Evolutionary conservation across 2,329 filamentous ascomycete species (phyloP).

Genomic region (Onygenales sp.): DNA sequence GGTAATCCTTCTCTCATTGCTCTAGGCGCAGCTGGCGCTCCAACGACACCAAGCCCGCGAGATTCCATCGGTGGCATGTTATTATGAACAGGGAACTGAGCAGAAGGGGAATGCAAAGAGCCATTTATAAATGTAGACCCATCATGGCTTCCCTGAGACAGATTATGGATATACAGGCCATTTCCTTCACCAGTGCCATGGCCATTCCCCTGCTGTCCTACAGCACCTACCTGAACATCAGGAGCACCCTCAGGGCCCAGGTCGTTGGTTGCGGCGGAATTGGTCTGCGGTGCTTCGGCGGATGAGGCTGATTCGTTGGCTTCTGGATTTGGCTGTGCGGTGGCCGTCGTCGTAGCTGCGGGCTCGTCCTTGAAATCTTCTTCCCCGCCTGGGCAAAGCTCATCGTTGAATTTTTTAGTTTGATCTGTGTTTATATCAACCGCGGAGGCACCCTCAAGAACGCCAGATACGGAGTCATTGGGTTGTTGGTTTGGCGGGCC

Average conservation of each 20-base stretch:
- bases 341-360: constrained; percentile 12
- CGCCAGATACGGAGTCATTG: constrained; percentile 8
- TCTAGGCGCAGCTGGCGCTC: constrained; percentile 84
- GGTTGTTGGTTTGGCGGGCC: constrained; percentile 7
- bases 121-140: constrained; percentile 12
- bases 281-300: background rate
- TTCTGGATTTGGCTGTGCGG: constrained; percentile 3
- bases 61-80: constrained; percentile 26
- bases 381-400: constrained; percentile 25
- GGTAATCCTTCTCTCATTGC: constrained; percentile 85
- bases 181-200: background rate
- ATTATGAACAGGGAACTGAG: constrained; percentile 16
- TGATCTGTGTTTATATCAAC: constrained; percentile 7
- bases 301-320: background rate
- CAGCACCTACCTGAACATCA: background rate
- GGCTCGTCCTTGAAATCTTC: constrained; percentile 20
- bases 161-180: background rate
- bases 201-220: background rate
- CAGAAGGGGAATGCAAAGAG: background rate
- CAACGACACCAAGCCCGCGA: constrained; percentile 49
- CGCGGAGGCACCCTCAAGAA: constrained; percentile 4
- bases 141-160: constrained; percentile 11
- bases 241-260: constrained; percentile 8
- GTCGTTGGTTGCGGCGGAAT: background rate
- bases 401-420: constrained; percentile 22